Percentiles rank a stretch among this genome's conserved stretches.
These are phyloP conservation scores for Picea sitchensis DNA, from an alignment of 75 land plant genomes.

Conservation along the genomic window DNA sequence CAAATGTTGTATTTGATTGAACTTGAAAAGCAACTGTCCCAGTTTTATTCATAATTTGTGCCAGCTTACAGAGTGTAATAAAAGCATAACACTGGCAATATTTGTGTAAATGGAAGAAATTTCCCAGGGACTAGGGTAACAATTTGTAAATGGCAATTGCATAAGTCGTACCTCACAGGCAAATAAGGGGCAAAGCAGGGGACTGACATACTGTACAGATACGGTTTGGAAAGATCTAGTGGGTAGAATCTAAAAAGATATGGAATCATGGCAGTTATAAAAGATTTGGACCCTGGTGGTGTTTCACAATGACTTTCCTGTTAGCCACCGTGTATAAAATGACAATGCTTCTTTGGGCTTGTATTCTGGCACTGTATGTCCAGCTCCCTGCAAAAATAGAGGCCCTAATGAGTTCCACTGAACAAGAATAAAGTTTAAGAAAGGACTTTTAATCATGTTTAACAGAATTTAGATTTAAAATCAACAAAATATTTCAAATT, in stretches of 20 bases:
- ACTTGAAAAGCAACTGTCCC: background rate
- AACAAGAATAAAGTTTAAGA: background rate
- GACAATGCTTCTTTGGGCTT: slow-evolving; percentile 78
- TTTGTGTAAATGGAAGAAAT: background rate
- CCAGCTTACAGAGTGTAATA: background rate
- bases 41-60: background rate
- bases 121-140: background rate
- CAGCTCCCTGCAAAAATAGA: slow-evolving; percentile 70
- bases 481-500: background rate
- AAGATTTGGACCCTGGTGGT: background rate
- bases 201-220: background rate
- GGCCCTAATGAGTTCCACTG: background rate
- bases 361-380: slow-evolving; percentile 94
- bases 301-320: slow-evolving; percentile 26
- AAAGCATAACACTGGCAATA: background rate
- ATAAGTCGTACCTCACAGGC: background rate
- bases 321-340: slow-evolving; percentile 67
- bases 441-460: background rate
- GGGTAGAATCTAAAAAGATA: background rate
- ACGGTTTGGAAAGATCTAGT: background rate
- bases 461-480: background rate
- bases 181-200: background rate
- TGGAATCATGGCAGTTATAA: background rate
- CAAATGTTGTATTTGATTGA: no score
- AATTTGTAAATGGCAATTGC: background rate